Conservation (phyloP, 164 flowering plant species). For the Saururus chinensis region DNA sequence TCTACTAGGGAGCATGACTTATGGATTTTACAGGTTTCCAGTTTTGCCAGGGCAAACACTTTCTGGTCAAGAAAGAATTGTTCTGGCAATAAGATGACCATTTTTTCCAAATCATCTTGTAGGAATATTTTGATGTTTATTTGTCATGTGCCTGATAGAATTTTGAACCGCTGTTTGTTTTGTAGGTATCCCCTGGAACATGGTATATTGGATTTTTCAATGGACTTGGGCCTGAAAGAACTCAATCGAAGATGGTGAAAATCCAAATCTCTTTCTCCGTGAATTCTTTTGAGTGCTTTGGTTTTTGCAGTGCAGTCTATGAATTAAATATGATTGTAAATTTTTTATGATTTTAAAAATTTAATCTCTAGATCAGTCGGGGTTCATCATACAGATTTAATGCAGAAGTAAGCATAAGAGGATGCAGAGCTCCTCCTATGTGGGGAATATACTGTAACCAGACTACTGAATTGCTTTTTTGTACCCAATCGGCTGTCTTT, state of each 20-base stretch:
- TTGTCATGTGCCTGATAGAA: not conserved
- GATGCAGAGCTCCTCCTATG: conserved; percentile 45
- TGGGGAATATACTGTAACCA: conserved; percentile 79
- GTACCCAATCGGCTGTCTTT: conserved; percentile 27
- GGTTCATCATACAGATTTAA: conserved; percentile 48
- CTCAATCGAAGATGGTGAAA: conserved; percentile 85
- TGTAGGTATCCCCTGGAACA: conserved; percentile 78
- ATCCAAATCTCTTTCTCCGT: conserved; percentile 3
- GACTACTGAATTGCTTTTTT: conserved; percentile 49
- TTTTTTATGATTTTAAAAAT: not conserved
- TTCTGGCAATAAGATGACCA: not conserved
- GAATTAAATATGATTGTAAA: not conserved
- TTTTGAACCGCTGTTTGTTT: not conserved
- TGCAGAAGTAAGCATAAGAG: conserved; percentile 62
- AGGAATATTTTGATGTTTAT: not conserved
- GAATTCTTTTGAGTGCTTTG: not conserved
- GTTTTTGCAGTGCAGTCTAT: not conserved
- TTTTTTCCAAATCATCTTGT: not conserved
- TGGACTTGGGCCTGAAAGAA: conserved; percentile 72
- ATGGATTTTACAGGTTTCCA: not conserved
- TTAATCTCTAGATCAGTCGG: conserved; percentile 57
- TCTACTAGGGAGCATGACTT: not conserved
- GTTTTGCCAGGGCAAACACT: not conserved
- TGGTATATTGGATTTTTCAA: conserved; percentile 86
- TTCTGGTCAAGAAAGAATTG: not conserved